Conservation (phyloP, 2,329 filamentous ascomycete genomes). For the Triangularia verruculosa region DNA sequence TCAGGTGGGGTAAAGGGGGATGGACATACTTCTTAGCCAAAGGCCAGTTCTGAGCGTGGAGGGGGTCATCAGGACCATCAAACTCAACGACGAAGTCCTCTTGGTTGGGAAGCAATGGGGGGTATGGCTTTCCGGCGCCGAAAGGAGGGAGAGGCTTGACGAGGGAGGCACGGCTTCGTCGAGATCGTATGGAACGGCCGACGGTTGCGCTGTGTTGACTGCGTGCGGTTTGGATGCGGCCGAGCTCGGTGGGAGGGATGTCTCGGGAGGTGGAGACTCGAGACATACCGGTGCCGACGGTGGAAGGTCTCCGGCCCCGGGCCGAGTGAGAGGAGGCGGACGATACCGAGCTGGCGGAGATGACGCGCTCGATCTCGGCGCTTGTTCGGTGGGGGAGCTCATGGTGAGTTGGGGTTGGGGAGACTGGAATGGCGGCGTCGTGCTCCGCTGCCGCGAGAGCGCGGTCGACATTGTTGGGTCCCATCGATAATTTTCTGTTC, state of each 20-base stretch:
- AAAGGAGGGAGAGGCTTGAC: slow-evolving; percentile 63
- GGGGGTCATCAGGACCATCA: slow-evolving; percentile 75
- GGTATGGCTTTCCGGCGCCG: slow-evolving; percentile 71
- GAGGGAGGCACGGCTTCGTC: slow-evolving; percentile 47
- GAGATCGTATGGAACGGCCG: slow-evolving; percentile 47
- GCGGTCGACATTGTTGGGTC: slow-evolving; percentile 53
- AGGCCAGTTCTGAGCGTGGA: slow-evolving; percentile 87
- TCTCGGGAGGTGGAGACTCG: slow-evolving; percentile 63
- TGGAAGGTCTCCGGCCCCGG: slow-evolving; percentile 27
- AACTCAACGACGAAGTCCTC: slow-evolving; percentile 85
- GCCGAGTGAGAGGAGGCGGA: slow-evolving; percentile 37
- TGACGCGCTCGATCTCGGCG: slow-evolving; percentile 59
- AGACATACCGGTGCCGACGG: slow-evolving; percentile 49
- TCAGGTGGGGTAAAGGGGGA: background rate
- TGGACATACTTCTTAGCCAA: slow-evolving; percentile 67
- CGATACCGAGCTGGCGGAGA: slow-evolving; percentile 50
- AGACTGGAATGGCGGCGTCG: slow-evolving; percentile 42
- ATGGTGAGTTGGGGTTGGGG: slow-evolving; percentile 11
- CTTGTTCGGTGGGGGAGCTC: slow-evolving; percentile 38
- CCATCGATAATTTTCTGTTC: slow-evolving; percentile 29
- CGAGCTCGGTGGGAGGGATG: slow-evolving; percentile 66
- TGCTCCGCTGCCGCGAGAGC: slow-evolving; percentile 53
- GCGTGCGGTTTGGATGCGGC: slow-evolving; percentile 66
- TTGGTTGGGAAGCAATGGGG: slow-evolving; percentile 63
- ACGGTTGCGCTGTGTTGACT: slow-evolving; percentile 72